Conservation (phyloP, 352 stramenopile species). For the Phytophthora ohioensis region DNA sequence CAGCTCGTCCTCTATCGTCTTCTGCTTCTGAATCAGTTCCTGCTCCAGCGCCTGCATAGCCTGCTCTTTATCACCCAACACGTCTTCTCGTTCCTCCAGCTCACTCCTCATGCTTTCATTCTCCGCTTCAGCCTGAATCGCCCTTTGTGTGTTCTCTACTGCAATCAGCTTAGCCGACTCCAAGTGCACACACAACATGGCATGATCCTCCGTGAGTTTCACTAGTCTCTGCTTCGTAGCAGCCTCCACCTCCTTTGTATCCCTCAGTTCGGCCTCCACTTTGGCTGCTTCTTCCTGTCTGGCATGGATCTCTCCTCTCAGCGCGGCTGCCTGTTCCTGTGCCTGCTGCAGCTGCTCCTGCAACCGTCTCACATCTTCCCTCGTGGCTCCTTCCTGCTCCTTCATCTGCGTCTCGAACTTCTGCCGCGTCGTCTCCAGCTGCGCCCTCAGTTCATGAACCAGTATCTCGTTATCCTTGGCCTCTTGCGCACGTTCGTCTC, state of each 20-base stretch:
- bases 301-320: conserved; percentile 65
- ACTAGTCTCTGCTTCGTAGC: conserved; percentile 61
- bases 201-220: conserved; percentile 72
- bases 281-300: conserved; percentile 55
- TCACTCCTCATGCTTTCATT: conserved; percentile 41
- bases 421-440: conserved; percentile 40
- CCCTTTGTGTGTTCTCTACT: conserved; percentile 48
- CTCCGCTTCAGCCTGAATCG: conserved; percentile 51
- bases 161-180: conserved; percentile 40
- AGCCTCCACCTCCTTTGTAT: conserved; percentile 44
- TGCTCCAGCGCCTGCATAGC: conserved; percentile 33
- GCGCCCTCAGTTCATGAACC: conserved; percentile 31
- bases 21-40: conserved; percentile 38
- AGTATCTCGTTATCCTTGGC: conserved; percentile 26
- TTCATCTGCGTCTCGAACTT: conserved; percentile 41
- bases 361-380: conserved; percentile 41
- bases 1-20: conserved; percentile 39
- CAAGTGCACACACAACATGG: conserved; percentile 56
- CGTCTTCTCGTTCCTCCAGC: conserved; percentile 33
- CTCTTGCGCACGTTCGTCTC: conserved; percentile 25
- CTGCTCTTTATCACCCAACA: conserved; percentile 26
- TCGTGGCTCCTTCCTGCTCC: conserved; percentile 34
- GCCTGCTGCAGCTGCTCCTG: conserved; percentile 44
- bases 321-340: conserved; percentile 48
- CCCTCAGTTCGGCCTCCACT: conserved; percentile 50